A percentile compares a stretch with the other conserved stretches of the same genome.
Conservation (phyloP, 139 green algal species). For the Picochlorum sp. region DNA sequence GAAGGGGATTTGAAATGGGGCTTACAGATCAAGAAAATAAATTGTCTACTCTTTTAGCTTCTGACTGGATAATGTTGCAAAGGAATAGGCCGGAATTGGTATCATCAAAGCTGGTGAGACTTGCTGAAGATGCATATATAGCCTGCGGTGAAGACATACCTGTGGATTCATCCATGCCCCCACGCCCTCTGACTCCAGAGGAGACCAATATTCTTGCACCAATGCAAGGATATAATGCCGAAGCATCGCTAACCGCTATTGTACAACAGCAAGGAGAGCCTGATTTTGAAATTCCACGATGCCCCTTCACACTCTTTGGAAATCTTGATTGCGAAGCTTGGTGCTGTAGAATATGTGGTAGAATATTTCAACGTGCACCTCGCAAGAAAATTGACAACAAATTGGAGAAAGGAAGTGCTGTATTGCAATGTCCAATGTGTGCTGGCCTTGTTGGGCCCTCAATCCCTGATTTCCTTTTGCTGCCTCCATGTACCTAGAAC, state of each 20-base stretch:
- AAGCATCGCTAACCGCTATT: background rate
- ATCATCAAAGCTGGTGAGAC: background rate
- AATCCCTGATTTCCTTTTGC: background rate
- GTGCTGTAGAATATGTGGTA: constrained; percentile 6
- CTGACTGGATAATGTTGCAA: constrained; percentile 14
- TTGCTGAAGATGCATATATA: constrained; percentile 1
- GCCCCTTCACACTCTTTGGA: constrained; percentile 9
- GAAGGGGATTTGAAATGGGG: background rate
- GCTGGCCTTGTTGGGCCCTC: background rate
- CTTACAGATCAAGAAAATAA: background rate
- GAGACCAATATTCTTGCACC: background rate
- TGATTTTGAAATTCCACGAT: constrained; percentile 1
- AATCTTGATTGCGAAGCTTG: background rate
- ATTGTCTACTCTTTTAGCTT: constrained; percentile 7
- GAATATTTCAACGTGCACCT: background rate
- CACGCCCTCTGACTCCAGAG: background rate
- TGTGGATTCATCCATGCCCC: no score
- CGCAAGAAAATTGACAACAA: no score
- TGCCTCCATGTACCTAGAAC: no score
- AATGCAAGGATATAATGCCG: background rate
- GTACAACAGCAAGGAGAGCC: background rate
- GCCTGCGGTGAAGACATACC: background rate
- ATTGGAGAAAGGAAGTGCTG: background rate
- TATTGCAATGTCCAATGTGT: background rate
- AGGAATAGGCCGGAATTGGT: background rate